These are phyloP conservation scores for Neurospora terricola DNA, from an alignment of 495 filamentous ascomycete species.

Conservation along the genomic window DNA sequence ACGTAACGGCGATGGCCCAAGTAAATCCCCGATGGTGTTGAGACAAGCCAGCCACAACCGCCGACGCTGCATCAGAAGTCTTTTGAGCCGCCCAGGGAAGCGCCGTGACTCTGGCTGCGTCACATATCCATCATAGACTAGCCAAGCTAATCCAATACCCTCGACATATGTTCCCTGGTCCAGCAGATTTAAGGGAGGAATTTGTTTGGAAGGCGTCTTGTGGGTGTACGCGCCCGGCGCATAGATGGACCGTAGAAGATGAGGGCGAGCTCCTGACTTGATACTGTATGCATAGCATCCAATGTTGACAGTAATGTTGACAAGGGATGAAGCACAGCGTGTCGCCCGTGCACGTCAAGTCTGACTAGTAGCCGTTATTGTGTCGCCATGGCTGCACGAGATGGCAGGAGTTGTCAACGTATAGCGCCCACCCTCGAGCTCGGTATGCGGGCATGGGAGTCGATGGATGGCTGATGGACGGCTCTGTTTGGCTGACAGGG, in stretches of 20 bases:
- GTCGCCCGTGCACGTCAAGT: not conserved
- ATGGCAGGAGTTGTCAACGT: not conserved
- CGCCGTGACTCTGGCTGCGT: conserved; percentile 1
- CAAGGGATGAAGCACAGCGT: not conserved
- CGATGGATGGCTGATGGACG: not conserved
- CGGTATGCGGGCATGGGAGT: not conserved
- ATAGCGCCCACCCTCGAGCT: not conserved
- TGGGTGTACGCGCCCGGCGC: not conserved
- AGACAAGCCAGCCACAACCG: conserved; percentile 11
- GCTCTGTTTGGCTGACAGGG: not conserved
- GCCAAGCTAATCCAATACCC: not conserved
- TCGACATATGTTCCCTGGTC: not conserved
- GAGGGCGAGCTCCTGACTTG: not conserved
- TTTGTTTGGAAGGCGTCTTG: not conserved
- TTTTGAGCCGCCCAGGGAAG: not conserved
- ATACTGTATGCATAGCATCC: not conserved
- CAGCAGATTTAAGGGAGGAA: not conserved
- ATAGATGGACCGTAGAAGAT: not conserved
- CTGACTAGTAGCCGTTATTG: not conserved
- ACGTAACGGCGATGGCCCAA: conserved; percentile 16
- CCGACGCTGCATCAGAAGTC: not conserved
- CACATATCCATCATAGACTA: not conserved
- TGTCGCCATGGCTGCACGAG: not conserved
- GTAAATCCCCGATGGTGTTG: conserved; percentile 8
- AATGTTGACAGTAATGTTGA: not conserved